A percentile compares a stretch with the other conserved stretches of the same genome.
phyloP scores from a whole-genome alignment of 2,329 filamentous ascomycete species.

The Talaromyces sp. region DNA sequence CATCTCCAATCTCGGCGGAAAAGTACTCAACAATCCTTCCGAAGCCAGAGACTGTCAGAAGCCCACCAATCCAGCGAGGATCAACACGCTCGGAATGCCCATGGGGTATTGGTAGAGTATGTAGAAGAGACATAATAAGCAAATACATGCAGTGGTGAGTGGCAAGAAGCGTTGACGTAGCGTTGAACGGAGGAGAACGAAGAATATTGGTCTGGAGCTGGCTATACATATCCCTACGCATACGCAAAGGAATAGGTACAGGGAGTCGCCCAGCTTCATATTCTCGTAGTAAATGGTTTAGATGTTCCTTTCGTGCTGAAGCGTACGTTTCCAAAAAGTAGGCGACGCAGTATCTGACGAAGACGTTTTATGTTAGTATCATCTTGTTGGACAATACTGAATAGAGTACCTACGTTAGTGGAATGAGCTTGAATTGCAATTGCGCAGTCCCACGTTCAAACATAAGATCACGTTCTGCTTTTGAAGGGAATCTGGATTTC shows the following conservation, averaged over 20 bases:
- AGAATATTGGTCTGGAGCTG: constrained; percentile 38
- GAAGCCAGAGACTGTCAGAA: constrained; percentile 40
- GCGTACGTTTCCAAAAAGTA: constrained; percentile 43
- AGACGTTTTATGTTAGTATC: neutral
- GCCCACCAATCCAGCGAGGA: constrained; percentile 40
- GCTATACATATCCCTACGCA: constrained; percentile 36
- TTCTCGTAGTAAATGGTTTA: constrained; percentile 35
- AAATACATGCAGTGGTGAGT: constrained; percentile 43
- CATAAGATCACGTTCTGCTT: constrained; percentile 32
- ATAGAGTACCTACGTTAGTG: constrained; percentile 35
- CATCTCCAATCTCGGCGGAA: constrained; percentile 43
- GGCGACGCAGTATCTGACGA: constrained; percentile 38
- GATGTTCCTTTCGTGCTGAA: constrained; percentile 36
- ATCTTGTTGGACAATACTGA: neutral
- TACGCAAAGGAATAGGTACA: constrained; percentile 34
- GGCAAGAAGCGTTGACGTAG: constrained; percentile 37
- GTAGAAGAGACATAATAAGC: constrained; percentile 38
- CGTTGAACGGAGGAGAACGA: constrained; percentile 39
- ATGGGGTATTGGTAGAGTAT: constrained; percentile 31
- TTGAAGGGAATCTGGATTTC: constrained; percentile 33
- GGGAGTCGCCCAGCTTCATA: constrained; percentile 38
- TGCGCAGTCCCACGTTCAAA: constrained; percentile 32
- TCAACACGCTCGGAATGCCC: constrained; percentile 31
- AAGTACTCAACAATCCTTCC: constrained; percentile 41
- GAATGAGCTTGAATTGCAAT: constrained; percentile 40